phyloP scores from a whole-genome alignment of 805 yeast genomes.

The Starmerella ratchasimensis region DNA sequence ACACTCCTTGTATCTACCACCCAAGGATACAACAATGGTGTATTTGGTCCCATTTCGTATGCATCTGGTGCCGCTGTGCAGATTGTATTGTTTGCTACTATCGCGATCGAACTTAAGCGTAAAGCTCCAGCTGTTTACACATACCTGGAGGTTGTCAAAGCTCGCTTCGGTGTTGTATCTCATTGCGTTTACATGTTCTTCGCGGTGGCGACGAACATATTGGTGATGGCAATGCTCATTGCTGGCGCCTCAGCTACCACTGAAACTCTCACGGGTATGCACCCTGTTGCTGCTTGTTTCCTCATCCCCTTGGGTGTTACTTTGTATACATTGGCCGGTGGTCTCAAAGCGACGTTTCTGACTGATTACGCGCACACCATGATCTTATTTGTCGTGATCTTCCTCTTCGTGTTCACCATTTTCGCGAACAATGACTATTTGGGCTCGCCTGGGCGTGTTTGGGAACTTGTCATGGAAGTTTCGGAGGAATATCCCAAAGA shows the following conservation, averaged over 20 bases:
- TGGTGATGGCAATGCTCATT: slow-evolving; percentile 83
- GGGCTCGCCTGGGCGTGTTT: slow-evolving; percentile 74
- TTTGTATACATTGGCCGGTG: slow-evolving; percentile 65
- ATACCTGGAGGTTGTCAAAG: slow-evolving; percentile 68
- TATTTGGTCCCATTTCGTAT: slow-evolving; percentile 68
- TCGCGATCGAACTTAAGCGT: slow-evolving; percentile 79
- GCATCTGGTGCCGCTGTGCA: slow-evolving; percentile 90
- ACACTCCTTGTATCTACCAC: slow-evolving; percentile 63
- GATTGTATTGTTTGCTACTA: slow-evolving; percentile 68
- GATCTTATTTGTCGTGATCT: slow-evolving; percentile 58
- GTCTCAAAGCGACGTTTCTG: slow-evolving; percentile 66
- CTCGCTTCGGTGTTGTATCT: slow-evolving; percentile 64
- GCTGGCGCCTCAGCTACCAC: slow-evolving; percentile 86
- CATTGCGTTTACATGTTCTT: slow-evolving; percentile 52
- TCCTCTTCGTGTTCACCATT: slow-evolving; percentile 68
- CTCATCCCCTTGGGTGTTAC: slow-evolving; percentile 71
- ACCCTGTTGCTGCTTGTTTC: slow-evolving; percentile 68
- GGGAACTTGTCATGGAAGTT: slow-evolving; percentile 49
- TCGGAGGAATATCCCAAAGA: slow-evolving; percentile 50
- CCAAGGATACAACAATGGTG: slow-evolving; percentile 65
- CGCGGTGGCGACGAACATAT: slow-evolving; percentile 74
- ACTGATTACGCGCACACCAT: slow-evolving; percentile 76
- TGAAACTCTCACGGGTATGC: slow-evolving; percentile 66
- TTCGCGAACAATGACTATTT: slow-evolving; percentile 54
- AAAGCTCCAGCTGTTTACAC: slow-evolving; percentile 89